Evolutionary conservation across 129 eudicot species (phyloP).

Genomic region (Artemisia annua): DNA sequence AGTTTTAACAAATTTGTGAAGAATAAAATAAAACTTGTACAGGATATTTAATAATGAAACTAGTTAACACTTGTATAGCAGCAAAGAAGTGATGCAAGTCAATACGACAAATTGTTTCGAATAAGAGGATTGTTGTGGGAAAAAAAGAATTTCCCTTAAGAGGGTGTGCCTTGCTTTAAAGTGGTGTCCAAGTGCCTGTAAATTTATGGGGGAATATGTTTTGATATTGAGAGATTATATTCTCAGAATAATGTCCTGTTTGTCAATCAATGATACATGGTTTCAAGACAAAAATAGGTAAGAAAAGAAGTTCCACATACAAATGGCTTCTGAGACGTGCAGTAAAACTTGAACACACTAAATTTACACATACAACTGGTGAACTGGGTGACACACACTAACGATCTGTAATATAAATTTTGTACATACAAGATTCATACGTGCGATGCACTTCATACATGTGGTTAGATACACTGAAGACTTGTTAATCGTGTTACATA

Average conservation of each 20-base stretch:
- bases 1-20: neutral
- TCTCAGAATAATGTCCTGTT: too few relatives aligned
- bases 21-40: neutral
- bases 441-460: neutral
- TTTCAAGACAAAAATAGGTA: neutral
- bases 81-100: too few relatives aligned
- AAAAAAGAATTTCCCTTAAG: too few relatives aligned
- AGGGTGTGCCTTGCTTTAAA: too few relatives aligned
- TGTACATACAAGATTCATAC: conserved; percentile 5
- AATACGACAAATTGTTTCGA: too few relatives aligned
- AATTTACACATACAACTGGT: neutral
- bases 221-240: too few relatives aligned
- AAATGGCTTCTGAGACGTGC: neutral
- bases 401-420: neutral
- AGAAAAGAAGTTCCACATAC: too few relatives aligned
- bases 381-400: neutral
- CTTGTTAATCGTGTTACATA: conserved; percentile 2
- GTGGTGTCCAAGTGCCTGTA: too few relatives aligned
- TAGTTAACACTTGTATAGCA: too few relatives aligned
- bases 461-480: neutral
- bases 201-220: too few relatives aligned
- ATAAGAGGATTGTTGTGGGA: too few relatives aligned
- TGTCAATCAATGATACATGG: neutral
- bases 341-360: neutral
- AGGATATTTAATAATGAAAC: too few relatives aligned